Base-by-base conservation (phyloP, 352 stramenopile genomes). In the Globisporangium okanoganense region DNA sequence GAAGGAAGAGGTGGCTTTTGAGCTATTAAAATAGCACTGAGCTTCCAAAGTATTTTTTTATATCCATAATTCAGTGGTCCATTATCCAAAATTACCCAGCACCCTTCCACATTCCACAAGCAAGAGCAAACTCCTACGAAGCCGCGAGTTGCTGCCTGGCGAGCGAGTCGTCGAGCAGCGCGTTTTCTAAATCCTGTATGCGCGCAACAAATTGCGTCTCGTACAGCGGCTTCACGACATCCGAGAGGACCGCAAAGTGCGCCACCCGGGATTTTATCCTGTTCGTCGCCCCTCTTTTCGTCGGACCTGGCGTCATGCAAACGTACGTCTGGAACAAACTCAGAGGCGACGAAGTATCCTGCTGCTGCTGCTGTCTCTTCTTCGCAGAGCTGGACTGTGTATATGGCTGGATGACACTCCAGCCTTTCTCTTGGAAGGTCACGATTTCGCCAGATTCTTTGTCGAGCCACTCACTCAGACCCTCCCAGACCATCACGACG, bases 111-210 rank as follows among this genome's bases (percentile, higher is more conserved):
- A n/a, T n/a, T n/a, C n/a, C n/a, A n/a, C n/a, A n/a, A n/a, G n/a
- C n/a, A n/a, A n/a, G n/a, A n/a, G n/a, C n/a, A n/a, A n/a, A 33
- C 29, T 33, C 29, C 29, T 33, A 41, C 27, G 49, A n/a, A 9
- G 48, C 27, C 24, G 33, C 8, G 29, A 12, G 31, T 18, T 14
- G 36, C 45, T 12, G 16, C 12, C 53, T 38, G n/a, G n/a, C n/a
- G 12, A 61, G 27, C 7, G 41, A 45, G 14, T 38, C 35, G 10
- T 68, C 48, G 2, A 68, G 13, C 24, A 65, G 25, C 49, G 27
- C 22, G 41, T 68, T 68, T 43, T 68, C 62, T 6, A 68, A 12
- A 14, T 64, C 38, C 51, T 68, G 62, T 10, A 59, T 43, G 16
- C 45, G 25, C 24, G 29, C 22, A 25, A 22, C 10, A 18, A 65